A percentile compares a stretch with the other conserved stretches of the same genome.
phyloP scores from a whole-genome alignment of 306 rosid species.

The cucumber (Cucumis sativus) region Cucumber_9930_V3 NC_026661.2:702001-702500 shows the following conservation, averaged over 20 bases:
- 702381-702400: not conserved
- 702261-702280: not conserved
- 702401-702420: not conserved
- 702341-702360: not conserved
- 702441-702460: not conserved
- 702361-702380: not conserved
- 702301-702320: not conserved
- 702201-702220: not conserved
- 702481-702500: not conserved
- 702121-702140: conserved; percentile 1
- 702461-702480: not conserved
- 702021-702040: not conserved
- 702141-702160: not conserved
- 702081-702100: not conserved
- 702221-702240: not conserved
- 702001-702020: conserved; percentile 1
- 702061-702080: not conserved
- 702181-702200: not conserved
- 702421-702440: not conserved
- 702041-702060: not conserved
- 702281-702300: not conserved
- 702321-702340: not conserved
- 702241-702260: not conserved
- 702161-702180: not conserved
- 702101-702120: not conserved